These are phyloP conservation scores for Alternaria gaisen DNA, from an alignment of 2,329 filamentous ascomycete genomes.

Conservation along the genomic window DNA sequence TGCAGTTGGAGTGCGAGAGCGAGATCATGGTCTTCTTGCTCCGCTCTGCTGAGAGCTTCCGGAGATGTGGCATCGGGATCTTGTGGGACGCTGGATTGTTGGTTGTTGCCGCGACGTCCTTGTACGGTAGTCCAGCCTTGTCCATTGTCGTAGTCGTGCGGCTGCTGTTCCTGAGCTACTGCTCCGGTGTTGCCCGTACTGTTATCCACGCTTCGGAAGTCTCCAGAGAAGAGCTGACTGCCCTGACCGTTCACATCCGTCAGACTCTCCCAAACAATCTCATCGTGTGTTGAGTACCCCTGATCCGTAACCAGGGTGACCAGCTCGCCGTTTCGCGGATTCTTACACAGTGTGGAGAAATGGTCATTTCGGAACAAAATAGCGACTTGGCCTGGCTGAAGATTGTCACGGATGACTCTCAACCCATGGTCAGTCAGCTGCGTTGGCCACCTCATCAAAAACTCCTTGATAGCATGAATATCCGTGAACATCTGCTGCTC, in stretches of 20 bases:
- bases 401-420: conserved; percentile 72
- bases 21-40: conserved; percentile 82
- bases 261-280: conserved; percentile 95
- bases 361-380: conserved; percentile 98
- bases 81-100: conserved; percentile 22
- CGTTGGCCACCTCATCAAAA: conserved; percentile 80
- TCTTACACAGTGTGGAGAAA: conserved; percentile 92
- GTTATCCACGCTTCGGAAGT: conserved; percentile 85
- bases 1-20: conserved; percentile 91
- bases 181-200: conserved; percentile 28
- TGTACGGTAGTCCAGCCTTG: conserved; percentile 67
- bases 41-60: conserved; percentile 62
- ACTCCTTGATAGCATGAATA: conserved; percentile 82
- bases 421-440: conserved; percentile 87
- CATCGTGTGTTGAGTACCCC: conserved; percentile 85
- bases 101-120: conserved; percentile 41
- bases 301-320: conserved; percentile 91
- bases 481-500: conserved; percentile 86
- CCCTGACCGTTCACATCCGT: conserved; percentile 85
- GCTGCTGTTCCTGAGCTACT: conserved; percentile 38
- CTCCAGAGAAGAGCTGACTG: conserved; percentile 86
- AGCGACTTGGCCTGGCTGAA: conserved; percentile 80
- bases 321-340: conserved; percentile 78
- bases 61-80: conserved; percentile 35
- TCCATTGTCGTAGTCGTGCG: conserved; percentile 41